Evolutionary conservation across 768 basidiomycete genomes (phyloP), one percentile per base, ranked within the genome.

Genomic region (Chiua virens): DNA sequence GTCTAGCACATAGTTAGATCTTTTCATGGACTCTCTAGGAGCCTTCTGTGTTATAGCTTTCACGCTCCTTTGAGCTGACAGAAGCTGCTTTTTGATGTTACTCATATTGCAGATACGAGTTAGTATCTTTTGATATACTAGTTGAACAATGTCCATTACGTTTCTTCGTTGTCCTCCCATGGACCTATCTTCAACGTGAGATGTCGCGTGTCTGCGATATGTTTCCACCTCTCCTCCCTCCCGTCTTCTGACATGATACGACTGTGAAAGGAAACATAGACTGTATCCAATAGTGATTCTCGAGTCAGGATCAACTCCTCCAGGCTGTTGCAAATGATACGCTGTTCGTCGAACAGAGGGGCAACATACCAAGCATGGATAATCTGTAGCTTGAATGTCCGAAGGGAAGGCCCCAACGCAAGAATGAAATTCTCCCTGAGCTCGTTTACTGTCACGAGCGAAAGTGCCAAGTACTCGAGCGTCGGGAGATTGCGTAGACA

Each of bases 391-490:
- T 73, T 77, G 48, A 77, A 46, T 8, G 68, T 66, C 10, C n/a
- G 22, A 7, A 73, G 45, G 13, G 48, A 62, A 14, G 53, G 55
- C 8, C 71, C 68, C 11, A 77, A 40, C 1, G 64, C 57, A 14
- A 48, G 43, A 23, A 75, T 52, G 47, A 75, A 73, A 42, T 69
- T 60, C 25, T 52, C 61, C 44, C 59, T 38, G 10, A 71, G 60
- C 41, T 75, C 73, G 21, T 64, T 61, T 7, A 71, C 69, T 8
- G 71, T 73, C 32, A 71, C 56, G 20, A 71, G 52, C 2, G 66
- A 67, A 21, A 77, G 57, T 1, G 71, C 70, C 40, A 77, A 63
- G 47, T 71, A 71, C 46, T 71, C 65, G 21, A 75, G 60, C 22
- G 34, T 44, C 0, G 56, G 52, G 28, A 75, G 50, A 17, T 44